phyloP scores from a whole-genome alignment of 306 rosid genomes.

The Leucaena leucocephala region DNA sequence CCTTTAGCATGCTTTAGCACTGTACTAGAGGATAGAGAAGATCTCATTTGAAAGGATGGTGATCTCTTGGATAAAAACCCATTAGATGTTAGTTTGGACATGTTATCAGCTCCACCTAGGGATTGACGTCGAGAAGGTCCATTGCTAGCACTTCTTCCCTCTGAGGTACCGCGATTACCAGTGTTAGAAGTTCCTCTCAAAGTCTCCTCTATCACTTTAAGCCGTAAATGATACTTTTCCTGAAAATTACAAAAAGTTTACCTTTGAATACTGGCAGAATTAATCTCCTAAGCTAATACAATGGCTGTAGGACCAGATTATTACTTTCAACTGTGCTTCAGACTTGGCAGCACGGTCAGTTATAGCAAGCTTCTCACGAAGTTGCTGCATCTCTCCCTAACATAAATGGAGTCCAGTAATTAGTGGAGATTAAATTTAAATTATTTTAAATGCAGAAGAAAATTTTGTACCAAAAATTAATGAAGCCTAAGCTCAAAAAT shows the following conservation, averaged over 20 bases:
- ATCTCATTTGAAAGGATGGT: constrained; percentile 68
- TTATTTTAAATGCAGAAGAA: constrained; percentile 21
- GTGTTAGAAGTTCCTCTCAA: constrained; percentile 77
- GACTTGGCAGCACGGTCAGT: constrained; percentile 85
- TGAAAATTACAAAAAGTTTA: constrained; percentile 46
- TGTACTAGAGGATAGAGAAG: constrained; percentile 80
- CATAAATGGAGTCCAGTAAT: constrained; percentile 38
- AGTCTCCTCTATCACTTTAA: constrained; percentile 94
- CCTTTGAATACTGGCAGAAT: constrained; percentile 49
- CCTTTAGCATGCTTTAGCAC: constrained; percentile 95
- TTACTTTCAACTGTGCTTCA: constrained; percentile 98
- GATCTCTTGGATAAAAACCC: constrained; percentile 85
- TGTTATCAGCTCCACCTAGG: constrained; percentile 91
- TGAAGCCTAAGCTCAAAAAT: constrained; percentile 18
- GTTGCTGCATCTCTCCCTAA: constrained; percentile 99
- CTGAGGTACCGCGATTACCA: constrained; percentile 73
- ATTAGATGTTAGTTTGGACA: constrained; percentile 73
- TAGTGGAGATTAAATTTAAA: constrained; percentile 24
- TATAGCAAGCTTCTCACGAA: constrained; percentile 89
- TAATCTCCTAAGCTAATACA: constrained; percentile 45
- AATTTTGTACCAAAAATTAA: not conserved
- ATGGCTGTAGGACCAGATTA: constrained; percentile 48
- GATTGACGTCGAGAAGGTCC: constrained; percentile 98
- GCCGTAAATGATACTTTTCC: constrained; percentile 92
- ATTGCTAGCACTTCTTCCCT: constrained; percentile 78